phyloP scores from a whole-genome alignment of 345 rosid genomes.

The Combretum micranthum region DNA sequence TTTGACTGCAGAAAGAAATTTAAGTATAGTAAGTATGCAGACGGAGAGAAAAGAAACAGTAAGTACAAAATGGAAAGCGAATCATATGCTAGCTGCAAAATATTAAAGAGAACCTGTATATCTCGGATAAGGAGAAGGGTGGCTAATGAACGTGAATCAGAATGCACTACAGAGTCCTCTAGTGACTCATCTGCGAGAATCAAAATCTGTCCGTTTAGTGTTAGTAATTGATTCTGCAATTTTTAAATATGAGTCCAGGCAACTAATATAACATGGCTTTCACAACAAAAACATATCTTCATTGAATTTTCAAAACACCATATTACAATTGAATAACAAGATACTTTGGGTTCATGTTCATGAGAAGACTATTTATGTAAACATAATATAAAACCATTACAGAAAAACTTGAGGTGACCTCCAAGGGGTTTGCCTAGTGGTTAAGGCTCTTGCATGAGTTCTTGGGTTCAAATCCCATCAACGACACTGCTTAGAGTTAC shows the following conservation, averaged over 20 bases:
- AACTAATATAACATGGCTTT: background rate
- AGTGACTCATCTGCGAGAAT: conserved; percentile 97
- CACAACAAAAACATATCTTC: too few species aligned
- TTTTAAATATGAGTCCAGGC: conserved; percentile 1
- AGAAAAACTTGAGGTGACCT: too few species aligned
- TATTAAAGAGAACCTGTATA: conserved; percentile 58
- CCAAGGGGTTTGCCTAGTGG: too few species aligned
- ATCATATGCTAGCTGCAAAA: background rate
- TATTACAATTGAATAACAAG: too few species aligned
- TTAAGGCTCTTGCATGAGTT: too few species aligned
- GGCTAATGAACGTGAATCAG: conserved; percentile 90
- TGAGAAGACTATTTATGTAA: too few species aligned
- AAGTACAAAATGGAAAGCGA: background rate
- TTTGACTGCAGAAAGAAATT: conserved; percentile 47
- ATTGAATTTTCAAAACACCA: too few species aligned
- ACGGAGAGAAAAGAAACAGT: background rate
- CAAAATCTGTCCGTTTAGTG: conserved; percentile 66
- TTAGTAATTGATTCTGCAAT: conserved; percentile 31
- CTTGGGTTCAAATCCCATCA: too few species aligned
- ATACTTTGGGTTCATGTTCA: too few species aligned
- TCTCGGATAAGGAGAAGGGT: conserved; percentile 95
- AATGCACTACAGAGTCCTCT: conserved; percentile 89
- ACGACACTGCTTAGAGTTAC: too few species aligned
- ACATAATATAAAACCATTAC: too few species aligned
- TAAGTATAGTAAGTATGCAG: conserved; percentile 11